These are phyloP conservation scores for Xylaria flabelliformis DNA, from an alignment of 495 filamentous ascomycete species.

Conservation along the genomic window DNA sequence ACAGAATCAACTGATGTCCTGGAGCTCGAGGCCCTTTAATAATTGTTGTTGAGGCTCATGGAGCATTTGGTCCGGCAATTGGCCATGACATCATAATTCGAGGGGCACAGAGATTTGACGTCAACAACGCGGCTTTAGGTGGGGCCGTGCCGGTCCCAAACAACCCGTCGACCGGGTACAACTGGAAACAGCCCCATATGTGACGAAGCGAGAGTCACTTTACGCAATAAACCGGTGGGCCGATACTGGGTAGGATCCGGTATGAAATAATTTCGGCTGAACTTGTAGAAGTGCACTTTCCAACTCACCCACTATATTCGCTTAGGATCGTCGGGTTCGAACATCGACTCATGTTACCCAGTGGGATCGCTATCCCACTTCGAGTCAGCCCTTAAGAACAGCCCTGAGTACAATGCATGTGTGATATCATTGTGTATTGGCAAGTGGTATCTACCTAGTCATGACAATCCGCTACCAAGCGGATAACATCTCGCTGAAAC, in stretches of 20 bases:
- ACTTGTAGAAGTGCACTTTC: not conserved
- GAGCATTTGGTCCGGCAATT: constrained; percentile 25
- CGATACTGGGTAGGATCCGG: not conserved
- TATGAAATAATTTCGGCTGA: not conserved
- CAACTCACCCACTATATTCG: not conserved
- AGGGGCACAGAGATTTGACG: constrained; percentile 11
- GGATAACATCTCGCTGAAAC: constrained; percentile 25
- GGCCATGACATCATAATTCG: constrained; percentile 19
- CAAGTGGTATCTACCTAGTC: constrained; percentile 26
- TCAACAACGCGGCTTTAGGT: constrained; percentile 14
- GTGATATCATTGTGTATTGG: constrained; percentile 21
- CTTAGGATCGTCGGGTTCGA: not conserved
- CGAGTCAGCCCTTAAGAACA: not conserved
- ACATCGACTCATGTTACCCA: not conserved
- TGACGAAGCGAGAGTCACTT: not conserved
- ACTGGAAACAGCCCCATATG: constrained; percentile 2
- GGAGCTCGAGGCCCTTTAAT: constrained; percentile 21
- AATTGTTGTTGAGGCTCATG: constrained; percentile 7
- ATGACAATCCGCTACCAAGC: constrained; percentile 10
- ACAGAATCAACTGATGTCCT: not conserved
- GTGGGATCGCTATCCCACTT: not conserved
- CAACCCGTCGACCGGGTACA: not conserved
- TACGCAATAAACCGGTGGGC: constrained; percentile 1
- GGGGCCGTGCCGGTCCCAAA: not conserved
- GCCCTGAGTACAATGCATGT: not conserved